Base-by-base conservation (phyloP, 2,329 filamentous ascomycete species). In the Thelonectria olida region DNA sequence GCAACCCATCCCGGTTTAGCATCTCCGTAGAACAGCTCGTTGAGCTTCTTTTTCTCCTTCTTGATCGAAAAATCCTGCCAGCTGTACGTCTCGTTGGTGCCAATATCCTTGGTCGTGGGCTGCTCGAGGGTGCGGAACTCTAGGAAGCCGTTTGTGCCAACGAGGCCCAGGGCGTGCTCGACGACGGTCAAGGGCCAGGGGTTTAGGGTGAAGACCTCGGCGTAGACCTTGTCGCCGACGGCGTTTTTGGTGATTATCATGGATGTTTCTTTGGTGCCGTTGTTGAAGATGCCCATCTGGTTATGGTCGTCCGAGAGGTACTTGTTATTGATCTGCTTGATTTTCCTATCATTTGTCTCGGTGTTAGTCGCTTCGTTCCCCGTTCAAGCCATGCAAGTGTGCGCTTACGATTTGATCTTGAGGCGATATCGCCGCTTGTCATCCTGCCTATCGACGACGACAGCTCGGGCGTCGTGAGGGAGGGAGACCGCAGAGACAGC, bases 1-100 rank as follows among this genome's bases (percentile, higher is more conserved):
- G 64, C 64, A 34, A 65, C 57, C 62, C 62, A 67, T 42, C 64
- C 64, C 13, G 62, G 64, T 12, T 20, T 27, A 5, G 39, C 28
- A 5, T 38, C 19, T 12, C 50, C 34, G 19, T 50, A 63, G 12
- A 23, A 15, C 27, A 65, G 50, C 49, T 63, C 25, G n/a, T 31
- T 51, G 17, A 47, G n/a, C 7, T 42, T 12, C 10, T 51, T 39
- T 2, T 28, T 22, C 19, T 51, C 20, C 6, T 54, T 25, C 22
- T 41, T 42, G 38, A 62, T 9, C 6, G 42, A 36, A 19, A 66
- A 66, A 1, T 64, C 53, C 34, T 63, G 19, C 55, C 53, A 66
- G 17, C 31, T 47, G 25, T 57, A 62, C 4, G 34, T 52, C n/a
- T 45, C 23, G 22, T 53, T 17, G 4, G n/a, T 6, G 3, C 4